These are phyloP conservation scores for Daldinia childiae DNA, from an alignment of 495 filamentous ascomycete genomes.

Conservation along the genomic window DNA sequence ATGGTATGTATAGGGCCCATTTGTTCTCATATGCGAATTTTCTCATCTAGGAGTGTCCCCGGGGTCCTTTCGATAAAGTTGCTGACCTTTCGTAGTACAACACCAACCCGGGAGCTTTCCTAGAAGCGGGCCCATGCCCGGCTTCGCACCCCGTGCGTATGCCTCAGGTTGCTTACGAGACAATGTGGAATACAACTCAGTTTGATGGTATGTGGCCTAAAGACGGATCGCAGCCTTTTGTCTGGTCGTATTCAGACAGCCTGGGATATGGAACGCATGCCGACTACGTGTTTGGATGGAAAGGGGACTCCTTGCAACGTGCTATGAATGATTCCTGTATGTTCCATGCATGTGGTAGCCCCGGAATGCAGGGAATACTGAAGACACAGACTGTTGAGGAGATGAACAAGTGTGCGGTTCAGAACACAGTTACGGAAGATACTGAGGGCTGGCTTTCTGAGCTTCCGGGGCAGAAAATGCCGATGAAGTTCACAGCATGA, in stretches of 20 bases:
- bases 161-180: conserved; percentile 61
- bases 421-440: conserved; percentile 54
- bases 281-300: conserved; percentile 59
- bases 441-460: conserved; percentile 50
- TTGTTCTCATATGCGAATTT: too few species aligned
- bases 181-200: conserved; percentile 58
- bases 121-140: conserved; percentile 55
- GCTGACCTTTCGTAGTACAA: conserved; percentile 32
- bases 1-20: conserved; percentile 45
- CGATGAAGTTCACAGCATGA: conserved; percentile 20
- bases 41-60: too few species aligned
- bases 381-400: conserved; percentile 55
- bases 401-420: conserved; percentile 56
- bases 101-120: conserved; percentile 51
- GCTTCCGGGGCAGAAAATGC: conserved; percentile 42
- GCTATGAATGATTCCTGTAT: conserved; percentile 56
- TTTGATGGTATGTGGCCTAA: conserved; percentile 57
- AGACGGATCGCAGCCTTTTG: conserved; percentile 57
- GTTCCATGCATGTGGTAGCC: conserved; percentile 56
- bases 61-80: background rate
- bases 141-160: conserved; percentile 58
- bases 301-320: conserved; percentile 54
- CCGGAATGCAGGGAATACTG: conserved; percentile 45
- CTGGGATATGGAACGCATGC: conserved; percentile 58
- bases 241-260: conserved; percentile 54